Percentiles rank a stretch among this genome's conserved stretches.
phyloP scores from a whole-genome alignment of 257 asterid species.

The Avicennia marina region DNA sequence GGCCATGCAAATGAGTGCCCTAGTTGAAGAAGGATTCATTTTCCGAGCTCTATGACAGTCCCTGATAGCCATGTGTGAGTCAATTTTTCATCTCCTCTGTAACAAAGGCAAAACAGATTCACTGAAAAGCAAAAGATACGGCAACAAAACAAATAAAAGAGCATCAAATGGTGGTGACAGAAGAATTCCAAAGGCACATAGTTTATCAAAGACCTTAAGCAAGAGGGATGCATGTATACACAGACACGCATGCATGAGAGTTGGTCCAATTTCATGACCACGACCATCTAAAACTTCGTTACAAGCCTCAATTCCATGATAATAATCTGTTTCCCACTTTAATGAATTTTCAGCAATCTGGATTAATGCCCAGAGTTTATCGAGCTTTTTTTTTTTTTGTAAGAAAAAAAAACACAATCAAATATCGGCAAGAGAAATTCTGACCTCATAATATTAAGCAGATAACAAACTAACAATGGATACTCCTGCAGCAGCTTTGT shows the following conservation, averaged over 20 bases:
- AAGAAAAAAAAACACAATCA: slow-evolving; percentile 16
- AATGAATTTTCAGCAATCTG: slow-evolving; percentile 67
- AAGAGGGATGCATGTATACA: slow-evolving; percentile 87
- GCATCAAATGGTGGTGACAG: slow-evolving; percentile 9
- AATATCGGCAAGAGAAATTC: slow-evolving; percentile 18
- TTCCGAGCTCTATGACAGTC: slow-evolving; percentile 79
- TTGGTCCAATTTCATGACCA: slow-evolving; percentile 61
- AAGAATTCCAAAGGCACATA: neutral
- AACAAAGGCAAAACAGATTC: slow-evolving; percentile 8
- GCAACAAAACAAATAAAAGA: neutral
- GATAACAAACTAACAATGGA: slow-evolving; percentile 23
- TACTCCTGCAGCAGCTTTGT: slow-evolving; percentile 49
- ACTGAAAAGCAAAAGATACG: neutral
- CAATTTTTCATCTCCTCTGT: slow-evolving; percentile 90
- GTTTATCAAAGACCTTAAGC: slow-evolving; percentile 61
- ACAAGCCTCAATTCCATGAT: slow-evolving; percentile 87
- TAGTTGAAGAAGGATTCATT: slow-evolving; percentile 59
- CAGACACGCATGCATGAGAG: slow-evolving; percentile 65
- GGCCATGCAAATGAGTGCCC: slow-evolving; percentile 73
- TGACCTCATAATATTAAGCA: slow-evolving; percentile 11
- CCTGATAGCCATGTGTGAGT: slow-evolving; percentile 80
- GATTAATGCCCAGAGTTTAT: slow-evolving; percentile 71
- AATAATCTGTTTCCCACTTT: slow-evolving; percentile 52
- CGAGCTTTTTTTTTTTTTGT: slow-evolving; percentile 35
- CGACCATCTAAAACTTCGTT: slow-evolving; percentile 79